Conservation (phyloP, 2,329 filamentous ascomycete species). For the Aspergillus ruber region DNA sequence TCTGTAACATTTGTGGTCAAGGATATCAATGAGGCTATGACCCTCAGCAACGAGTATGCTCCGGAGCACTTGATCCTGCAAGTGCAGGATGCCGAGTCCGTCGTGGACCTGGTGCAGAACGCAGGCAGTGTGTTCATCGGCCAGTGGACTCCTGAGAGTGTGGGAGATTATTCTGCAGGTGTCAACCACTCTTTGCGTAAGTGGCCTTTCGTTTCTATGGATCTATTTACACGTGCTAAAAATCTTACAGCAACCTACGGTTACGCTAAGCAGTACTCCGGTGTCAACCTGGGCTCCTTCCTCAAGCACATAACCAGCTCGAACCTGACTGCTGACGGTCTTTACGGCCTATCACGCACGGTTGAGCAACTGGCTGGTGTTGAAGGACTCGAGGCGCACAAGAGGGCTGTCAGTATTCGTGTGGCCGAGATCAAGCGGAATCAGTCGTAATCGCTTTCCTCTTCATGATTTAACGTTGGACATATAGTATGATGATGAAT, state of each 20-base stretch:
- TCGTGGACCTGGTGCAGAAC: conserved; percentile 77
- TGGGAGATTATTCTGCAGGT: conserved; percentile 95
- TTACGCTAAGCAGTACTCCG: conserved; percentile 96
- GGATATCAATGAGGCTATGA: conserved; percentile 66
- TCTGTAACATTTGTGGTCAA: conserved; percentile 77
- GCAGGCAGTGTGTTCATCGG: conserved; percentile 95
- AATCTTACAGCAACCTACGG: conserved; percentile 74
- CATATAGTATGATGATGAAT: not conserved
- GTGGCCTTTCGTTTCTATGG: conserved; percentile 33
- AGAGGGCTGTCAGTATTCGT: conserved; percentile 63
- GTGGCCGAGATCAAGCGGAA: conserved; percentile 41
- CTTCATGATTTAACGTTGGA: not conserved
- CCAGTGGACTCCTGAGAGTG: conserved; percentile 93
- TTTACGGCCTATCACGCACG: conserved; percentile 76
- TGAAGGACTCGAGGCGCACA: conserved; percentile 90
- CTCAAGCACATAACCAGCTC: conserved; percentile 97
- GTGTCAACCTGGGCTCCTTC: conserved; percentile 92
- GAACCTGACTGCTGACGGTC: conserved; percentile 76
- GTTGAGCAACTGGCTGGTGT: conserved; percentile 95
- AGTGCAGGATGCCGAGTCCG: conserved; percentile 65
- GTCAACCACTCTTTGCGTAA: conserved; percentile 96
- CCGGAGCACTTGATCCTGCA: conserved; percentile 96
- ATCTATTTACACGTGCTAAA: conserved; percentile 10
- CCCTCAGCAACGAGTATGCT: conserved; percentile 85
- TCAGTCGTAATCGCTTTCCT: conserved; percentile 1